Base-by-base conservation (phyloP, 2,329 filamentous ascomycete genomes). In the Fusarium guadeloupense region DNA sequence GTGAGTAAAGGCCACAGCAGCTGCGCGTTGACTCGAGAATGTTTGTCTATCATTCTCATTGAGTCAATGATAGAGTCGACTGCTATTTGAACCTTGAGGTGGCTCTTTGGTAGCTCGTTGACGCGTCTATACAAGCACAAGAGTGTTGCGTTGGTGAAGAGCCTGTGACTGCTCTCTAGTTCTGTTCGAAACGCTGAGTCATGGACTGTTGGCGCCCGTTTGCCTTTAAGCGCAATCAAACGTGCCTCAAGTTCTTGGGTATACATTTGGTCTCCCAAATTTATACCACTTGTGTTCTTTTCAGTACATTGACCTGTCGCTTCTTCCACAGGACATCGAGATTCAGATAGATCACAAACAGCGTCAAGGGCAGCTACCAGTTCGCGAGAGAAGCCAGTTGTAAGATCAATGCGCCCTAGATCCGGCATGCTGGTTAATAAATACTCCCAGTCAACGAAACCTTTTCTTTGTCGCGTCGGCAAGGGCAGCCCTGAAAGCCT, bases 1-100 rank as follows among this genome's bases (percentile, higher is more conserved):
- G 51, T 19, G 12, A 58, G 30, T 3, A 58, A 43, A 13, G 54
- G 50, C 54, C 54, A 58, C 6, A 55, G 9, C 1, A 58, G 39
- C 2, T 47, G 51, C 1, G 39, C 39, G 4, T 58, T 47, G n/a
- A 49, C 31, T 4, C 19, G 37, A 0, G 51, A 58, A 5, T 41
- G 5, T 3, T 35, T 54, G 16, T 12, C 5, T 4, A 50, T 55
- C 3, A 21, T 14, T 9, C 23, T 13, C 10, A 55, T 10, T 5
- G 37, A 49, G 1, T 7, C 17, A 9, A 58, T 45, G 3, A 30
- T 50, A 0, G 38, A 45, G 3, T 45, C 19, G 0, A 55, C 43
- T 12, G 43, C 13, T 3, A 1, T 6, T 7, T 50, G 42, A 2
- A 58, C 43, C 19, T 44, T 54, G 1, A 6, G 13, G 6, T 50